phyloP scores from a whole-genome alignment of 2,329 filamentous ascomycete species.

The Neocucurbitaria cava region DNA sequence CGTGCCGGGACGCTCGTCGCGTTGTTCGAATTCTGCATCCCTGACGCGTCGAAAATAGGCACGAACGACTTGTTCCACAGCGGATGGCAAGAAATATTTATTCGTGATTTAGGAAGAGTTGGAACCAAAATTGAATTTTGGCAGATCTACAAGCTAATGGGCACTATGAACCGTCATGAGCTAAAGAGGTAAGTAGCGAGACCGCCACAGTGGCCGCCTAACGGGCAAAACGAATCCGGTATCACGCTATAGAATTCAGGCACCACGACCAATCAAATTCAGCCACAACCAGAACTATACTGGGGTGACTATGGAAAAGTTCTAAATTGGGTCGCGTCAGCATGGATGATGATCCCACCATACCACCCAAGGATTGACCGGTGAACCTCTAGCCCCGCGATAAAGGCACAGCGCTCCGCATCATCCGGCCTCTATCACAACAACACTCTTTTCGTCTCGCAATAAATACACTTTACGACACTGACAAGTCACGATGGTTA shows the following conservation, averaged over 20 bases:
- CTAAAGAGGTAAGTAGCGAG: conserved; percentile 5
- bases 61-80: not conserved
- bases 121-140: conserved; percentile 1
- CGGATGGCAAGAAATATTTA: not conserved
- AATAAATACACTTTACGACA: not conserved
- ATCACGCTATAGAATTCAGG: conserved; percentile 18
- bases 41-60: not conserved
- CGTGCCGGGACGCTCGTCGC: conserved; percentile 6
- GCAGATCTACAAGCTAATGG: conserved; percentile 8
- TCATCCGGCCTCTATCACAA: not conserved
- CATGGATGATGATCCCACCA: conserved; percentile 4
- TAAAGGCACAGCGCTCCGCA: conserved; percentile 15
- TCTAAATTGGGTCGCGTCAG: conserved; percentile 6
- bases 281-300: conserved; percentile 12
- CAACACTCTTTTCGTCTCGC: not conserved
- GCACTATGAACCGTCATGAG: conserved; percentile 1
- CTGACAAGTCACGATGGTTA: conserved; percentile 7
- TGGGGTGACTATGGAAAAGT: conserved; percentile 10
- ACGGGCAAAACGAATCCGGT: conserved; percentile 16
- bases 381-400: conserved; percentile 22
- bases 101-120: not conserved
- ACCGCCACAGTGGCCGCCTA: conserved; percentile 18
- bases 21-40: conserved; percentile 3
- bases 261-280: conserved; percentile 18
- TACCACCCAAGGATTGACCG: conserved; percentile 23